Evolutionary conservation across 371 early-diverging fungal genomes (phyloP), one percentile per base, ranked within the genome.

Genomic region (Pancytospora epiphaga): DNA sequence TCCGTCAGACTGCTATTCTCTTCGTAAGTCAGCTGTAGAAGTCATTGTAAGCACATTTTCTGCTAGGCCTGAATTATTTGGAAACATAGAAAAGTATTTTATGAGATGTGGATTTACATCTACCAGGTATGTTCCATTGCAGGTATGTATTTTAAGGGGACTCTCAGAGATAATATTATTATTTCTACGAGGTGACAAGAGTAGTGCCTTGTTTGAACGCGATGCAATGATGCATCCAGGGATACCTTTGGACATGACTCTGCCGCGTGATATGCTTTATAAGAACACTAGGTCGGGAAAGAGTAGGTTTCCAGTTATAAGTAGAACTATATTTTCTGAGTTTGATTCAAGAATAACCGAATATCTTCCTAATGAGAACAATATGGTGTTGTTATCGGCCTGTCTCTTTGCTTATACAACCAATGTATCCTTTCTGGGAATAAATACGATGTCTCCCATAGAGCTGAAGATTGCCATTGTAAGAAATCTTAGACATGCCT

Each of bases 1-100:
- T 6, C 60, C 60, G 4, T n/a, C 29, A n/a, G 60, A 43, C 34
- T 58, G 60, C 34, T 58, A 58, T 43, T 33, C 9, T 58, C 43
- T 58, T 6, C 9, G 34, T 15, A 36, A 30, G 19, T 9, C 6
- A 18, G 34, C 30, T 58, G 6, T 58, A 15, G 19, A 43, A 19
- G 30, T 22, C 6, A 9, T 58, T 6, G 6, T 58, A 6, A 25
- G 30, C 19, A 33, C 25, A 38, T 43, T 58, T n/a, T 6, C 9
- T n/a, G 9, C 34, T 38, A 6, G 43, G 4, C 9, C 6, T 9
- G 36, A 38, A 18, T 9, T 58, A 4, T 6, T 9, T 6, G 6
- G 30, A 6, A 38, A 36, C 29, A 15, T 43, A 15, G 60, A 58
- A 6, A 6, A 19, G 6, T 58, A 12, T 22, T 58, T 58, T 30